Evolutionary conservation across 768 basidiomycete genomes (phyloP), one percentile per base, ranked within the genome.

Genomic region (Boletus bicolor): DNA sequence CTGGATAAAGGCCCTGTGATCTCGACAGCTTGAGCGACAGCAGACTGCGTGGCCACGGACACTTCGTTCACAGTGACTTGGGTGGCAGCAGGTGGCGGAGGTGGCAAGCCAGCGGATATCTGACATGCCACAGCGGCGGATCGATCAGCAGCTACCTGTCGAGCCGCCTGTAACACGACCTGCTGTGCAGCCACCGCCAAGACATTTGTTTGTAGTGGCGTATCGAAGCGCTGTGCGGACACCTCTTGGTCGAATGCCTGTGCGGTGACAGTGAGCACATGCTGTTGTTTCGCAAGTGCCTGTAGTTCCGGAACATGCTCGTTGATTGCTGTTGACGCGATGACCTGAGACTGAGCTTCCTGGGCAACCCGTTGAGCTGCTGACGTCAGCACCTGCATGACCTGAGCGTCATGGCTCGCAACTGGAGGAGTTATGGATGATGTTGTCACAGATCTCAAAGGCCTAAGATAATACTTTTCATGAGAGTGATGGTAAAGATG

Each of bases 1-100:
- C 84, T 89, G 36, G 87, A 87, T 41, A 80, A 70, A 15, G 84
- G 82, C 32, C 88, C 87, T 39, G 84, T 83, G 67, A 85, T 82
- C 65, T 86, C 87, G 38, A 93, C 89, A 38, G 91, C 91, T 66
- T 86, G 82, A 35, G 89, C 91, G 56, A 93, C 89, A 19, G 89
- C 91, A 15, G 86, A 81, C 65, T 90, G 85, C 26, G 91, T 82
- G 46, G 80, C 81, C 36, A 79, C 79, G 6, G 81, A 82, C 21
- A 82, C 80, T 53, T 83, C 82, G 54, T 79, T 79, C 45, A 82
- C 80, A 5, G 81, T 82, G 26, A 83, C 78, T 54, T 78, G 76
- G 6, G 69, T 64, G 26, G 74, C 56, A n/a, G 67, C 64, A 21
- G 65, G 49, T 7, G 68, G 68, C 2, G 65, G 64, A 1, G 71